Evolutionary conservation across 768 basidiomycete genomes (phyloP), one percentile per base, ranked within the genome.

Genomic region (Amanita pallidorosea): DNA sequence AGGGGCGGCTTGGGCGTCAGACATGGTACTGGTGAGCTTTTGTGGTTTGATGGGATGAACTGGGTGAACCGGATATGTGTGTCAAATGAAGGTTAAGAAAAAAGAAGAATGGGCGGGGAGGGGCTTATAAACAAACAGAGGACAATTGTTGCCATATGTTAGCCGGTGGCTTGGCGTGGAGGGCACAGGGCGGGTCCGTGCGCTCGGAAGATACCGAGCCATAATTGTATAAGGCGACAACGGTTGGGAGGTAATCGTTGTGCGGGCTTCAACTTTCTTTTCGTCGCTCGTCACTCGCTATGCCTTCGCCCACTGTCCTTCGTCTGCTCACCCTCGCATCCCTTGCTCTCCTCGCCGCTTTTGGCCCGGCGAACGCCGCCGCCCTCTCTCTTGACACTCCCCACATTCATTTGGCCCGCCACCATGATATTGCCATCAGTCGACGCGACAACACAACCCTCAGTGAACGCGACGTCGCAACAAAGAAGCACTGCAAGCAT

Each of bases 1-100:
- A 69, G 70, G 74, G 77, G 86, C 83, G 83, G 83, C 83, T 75
- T 80, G 85, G 85, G 85, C 88, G 66, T 89, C 86, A 75, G 88
- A 90, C 88, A 90, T 90, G 70, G 74, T 72, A 72, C 75, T 70
- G 70, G 75, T 69, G 66, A 65, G 67, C 72, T 69, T 66, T 67
- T 65, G 67, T 67, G 62, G 64, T 64, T 65, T 69, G 68, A 70
- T 67, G 68, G 66, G 69, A 72, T 80, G 80, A 77, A 77, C 79
- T 76, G 68, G 76, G 67, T 87, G 85, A 87, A 88, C 85, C 85
- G 81, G 81, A 83, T 83, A 80, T 81, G 78, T 68, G 74, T 80
- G 76, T 74, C 79, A 82, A 85, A 87, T 85, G 85, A 70, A 76
- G 82, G 85, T 85, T 81, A 72, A 70, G 74, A 71, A 75, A 76